Base-by-base conservation (phyloP, 805 yeast species). In the Candida corydali region DNA sequence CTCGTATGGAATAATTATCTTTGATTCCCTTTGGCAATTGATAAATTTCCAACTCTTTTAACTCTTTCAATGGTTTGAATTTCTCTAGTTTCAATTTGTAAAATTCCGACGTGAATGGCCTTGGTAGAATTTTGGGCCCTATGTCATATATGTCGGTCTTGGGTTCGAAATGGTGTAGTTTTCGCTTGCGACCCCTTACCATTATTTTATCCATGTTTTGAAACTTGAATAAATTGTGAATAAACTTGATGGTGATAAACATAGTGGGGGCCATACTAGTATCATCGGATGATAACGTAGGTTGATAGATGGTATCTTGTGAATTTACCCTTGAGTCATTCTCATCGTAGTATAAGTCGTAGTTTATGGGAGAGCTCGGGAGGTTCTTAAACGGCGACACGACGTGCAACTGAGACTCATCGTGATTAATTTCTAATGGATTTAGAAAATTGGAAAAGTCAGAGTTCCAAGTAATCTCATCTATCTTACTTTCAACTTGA, bases 11-110 rank as follows among this genome's bases (percentile, higher is more conserved):
- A 26, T 37, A 40, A 25, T 40, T 40, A 25, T 25, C 24, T 9
- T 3, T 25, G 10, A 17, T n/a, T 11, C 33, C 36, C 10, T 4
- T 12, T 8, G 32, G 32, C 18, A 45, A 37, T 22, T 16, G 31
- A 34, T 34, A 47, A 17, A 22, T 34, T 4, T 39, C 38, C 15
- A 40, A 31, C 11, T 26, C 11, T 29, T 37, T 45, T 41, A 44
- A 38, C 18, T 22, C 40, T 8, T 27, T 16, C 5, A 49, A 32
- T 11, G 48, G 50, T 8, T 40, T 15, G 16, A 45, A 39, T 15
- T 30, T 40, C 6, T 36, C 22, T 4, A 9, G 8, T 24, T 29
- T 38, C 15, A 43, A 34, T 3, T 29, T 22, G 20, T 17, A 23
- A 27, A 40, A 43, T 20, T 38, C 41, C 7, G 11, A 11, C 1